phyloP scores from a whole-genome alignment of 495 filamentous ascomycete genomes.

The Penicillium parvum region DNA sequence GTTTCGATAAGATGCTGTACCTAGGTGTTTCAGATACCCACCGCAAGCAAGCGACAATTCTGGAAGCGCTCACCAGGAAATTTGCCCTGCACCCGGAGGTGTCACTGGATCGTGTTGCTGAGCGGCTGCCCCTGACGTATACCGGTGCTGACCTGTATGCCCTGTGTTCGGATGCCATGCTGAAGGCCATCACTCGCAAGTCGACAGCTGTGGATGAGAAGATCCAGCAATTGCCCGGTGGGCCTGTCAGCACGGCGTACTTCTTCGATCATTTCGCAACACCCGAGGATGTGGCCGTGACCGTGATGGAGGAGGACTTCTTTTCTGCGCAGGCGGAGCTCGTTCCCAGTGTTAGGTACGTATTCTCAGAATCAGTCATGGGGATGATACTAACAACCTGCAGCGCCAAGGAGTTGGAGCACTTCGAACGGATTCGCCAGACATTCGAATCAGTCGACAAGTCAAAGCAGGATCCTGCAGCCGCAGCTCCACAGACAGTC shows the following conservation, averaged over 20 bases:
- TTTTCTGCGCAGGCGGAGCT: constrained; percentile 72
- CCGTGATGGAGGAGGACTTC: constrained; percentile 87
- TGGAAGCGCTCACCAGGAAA: constrained; percentile 92
- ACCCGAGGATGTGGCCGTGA: constrained; percentile 74
- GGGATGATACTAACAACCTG: constrained; percentile 17
- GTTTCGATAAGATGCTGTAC: constrained; percentile 99
- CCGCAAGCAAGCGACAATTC: constrained; percentile 89
- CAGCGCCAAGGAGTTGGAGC: constrained; percentile 84
- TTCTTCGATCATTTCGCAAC: constrained; percentile 92
- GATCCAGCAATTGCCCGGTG: constrained; percentile 54
- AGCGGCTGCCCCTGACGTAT: constrained; percentile 86
- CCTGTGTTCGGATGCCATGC: constrained; percentile 94
- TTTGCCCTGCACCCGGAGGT: constrained; percentile 76
- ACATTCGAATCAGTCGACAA: constrained; percentile 65
- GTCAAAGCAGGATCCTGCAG: constrained; percentile 30
- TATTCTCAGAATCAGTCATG: not conserved
- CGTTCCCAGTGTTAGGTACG: constrained; percentile 78
- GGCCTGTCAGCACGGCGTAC: constrained; percentile 74
- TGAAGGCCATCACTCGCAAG: constrained; percentile 93
- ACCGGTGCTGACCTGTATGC: constrained; percentile 97
- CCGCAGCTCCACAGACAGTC: constrained; percentile 32
- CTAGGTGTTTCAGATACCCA: constrained; percentile 94
- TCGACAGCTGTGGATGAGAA: constrained; percentile 80
- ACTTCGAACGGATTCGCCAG: constrained; percentile 80
- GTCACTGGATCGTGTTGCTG: constrained; percentile 69